A percentile compares a stretch with the other conserved stretches of the same genome.
These are phyloP conservation scores for Cephaloascus fragrans DNA, from an alignment of 805 yeast species.

Conservation along the genomic window DNA sequence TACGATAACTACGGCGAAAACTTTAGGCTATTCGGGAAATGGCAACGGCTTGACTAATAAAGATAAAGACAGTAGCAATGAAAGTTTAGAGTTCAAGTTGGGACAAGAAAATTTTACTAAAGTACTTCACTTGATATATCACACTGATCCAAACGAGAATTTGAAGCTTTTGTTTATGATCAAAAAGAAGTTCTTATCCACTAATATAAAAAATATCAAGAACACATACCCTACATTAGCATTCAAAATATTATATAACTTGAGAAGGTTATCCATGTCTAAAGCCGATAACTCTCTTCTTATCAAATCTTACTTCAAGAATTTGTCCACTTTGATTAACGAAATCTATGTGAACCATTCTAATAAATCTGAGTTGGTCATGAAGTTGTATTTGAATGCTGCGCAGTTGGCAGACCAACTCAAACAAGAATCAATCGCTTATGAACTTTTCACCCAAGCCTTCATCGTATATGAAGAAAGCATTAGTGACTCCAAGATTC, in stretches of 20 bases:
- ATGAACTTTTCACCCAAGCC: constrained; percentile 84
- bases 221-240: constrained; percentile 74
- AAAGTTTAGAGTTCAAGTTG: constrained; percentile 23
- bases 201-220: constrained; percentile 45
- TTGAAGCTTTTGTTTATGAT: not conserved
- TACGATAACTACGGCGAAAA: not conserved
- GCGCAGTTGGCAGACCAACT: constrained; percentile 79
- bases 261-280: constrained; percentile 34
- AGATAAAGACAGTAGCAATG: constrained; percentile 9
- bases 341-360: constrained; percentile 44
- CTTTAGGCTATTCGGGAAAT: not conserved
- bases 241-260: constrained; percentile 46
- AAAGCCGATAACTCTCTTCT: constrained; percentile 4
- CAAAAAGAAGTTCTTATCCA: constrained; percentile 29
- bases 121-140: constrained; percentile 53
- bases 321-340: constrained; percentile 56
- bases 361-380: constrained; percentile 21
- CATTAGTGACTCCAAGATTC: constrained; percentile 36
- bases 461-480: constrained; percentile 73
- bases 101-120: constrained; percentile 61
- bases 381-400: constrained; percentile 50
- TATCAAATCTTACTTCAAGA: constrained; percentile 56
- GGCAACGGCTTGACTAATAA: too few species aligned
- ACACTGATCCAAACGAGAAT: constrained; percentile 28
- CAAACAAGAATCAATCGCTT: constrained; percentile 58